Conservation (phyloP, 2,329 filamentous ascomycete species). For the Penicillium sp. region DNA sequence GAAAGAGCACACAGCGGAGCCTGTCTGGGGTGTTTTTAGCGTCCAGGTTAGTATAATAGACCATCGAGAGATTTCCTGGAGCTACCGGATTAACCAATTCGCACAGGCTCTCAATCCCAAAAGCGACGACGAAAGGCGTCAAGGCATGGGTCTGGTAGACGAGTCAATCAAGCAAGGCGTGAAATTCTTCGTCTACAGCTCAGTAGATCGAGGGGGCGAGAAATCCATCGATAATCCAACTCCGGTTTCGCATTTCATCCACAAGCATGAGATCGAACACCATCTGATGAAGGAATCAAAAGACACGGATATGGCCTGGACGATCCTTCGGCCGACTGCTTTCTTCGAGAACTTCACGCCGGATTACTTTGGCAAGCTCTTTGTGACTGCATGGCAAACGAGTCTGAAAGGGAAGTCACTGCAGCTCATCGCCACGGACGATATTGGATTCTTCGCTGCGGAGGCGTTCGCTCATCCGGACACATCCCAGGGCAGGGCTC, state of each 20-base stretch:
- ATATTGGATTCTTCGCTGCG: constrained; percentile 51
- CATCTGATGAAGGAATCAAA: constrained; percentile 49
- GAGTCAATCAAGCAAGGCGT: constrained; percentile 52
- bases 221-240: constrained; percentile 48
- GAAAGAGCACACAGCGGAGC: constrained; percentile 28
- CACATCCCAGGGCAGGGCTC: constrained; percentile 41
- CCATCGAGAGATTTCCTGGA: background rate
- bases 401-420: constrained; percentile 40
- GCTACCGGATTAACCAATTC: background rate
- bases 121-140: constrained; percentile 40
- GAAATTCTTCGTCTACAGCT: constrained; percentile 58
- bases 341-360: constrained; percentile 56
- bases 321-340: constrained; percentile 55
- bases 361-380: constrained; percentile 46
- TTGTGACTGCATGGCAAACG: constrained; percentile 41
- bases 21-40: constrained; percentile 54
- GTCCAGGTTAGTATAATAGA: background rate
- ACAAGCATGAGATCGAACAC: constrained; percentile 57
- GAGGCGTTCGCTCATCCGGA: constrained; percentile 45
- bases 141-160: constrained; percentile 56
- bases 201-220: constrained; percentile 58
- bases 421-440: constrained; percentile 42
- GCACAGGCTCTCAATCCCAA: background rate
- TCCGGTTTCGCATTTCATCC: constrained; percentile 56
- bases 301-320: constrained; percentile 51